phyloP scores from a whole-genome alignment of 257 asterid genomes.

The Coffea canephora region DNA sequence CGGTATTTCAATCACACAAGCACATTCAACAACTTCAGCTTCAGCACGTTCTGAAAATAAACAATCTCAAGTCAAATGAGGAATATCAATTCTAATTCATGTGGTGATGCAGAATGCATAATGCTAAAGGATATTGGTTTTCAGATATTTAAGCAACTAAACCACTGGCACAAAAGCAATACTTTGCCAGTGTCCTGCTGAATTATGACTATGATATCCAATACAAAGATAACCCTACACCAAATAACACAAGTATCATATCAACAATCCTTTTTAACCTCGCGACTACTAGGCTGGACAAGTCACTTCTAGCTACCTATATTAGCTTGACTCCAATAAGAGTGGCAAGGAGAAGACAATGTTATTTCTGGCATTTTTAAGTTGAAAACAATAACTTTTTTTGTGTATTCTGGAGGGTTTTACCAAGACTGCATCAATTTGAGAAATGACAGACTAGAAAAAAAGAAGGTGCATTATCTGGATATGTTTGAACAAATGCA shows the following conservation, averaged over 20 bases:
- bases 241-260: not conserved
- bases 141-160: too few species aligned
- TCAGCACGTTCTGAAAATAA: constrained; percentile 59
- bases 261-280: not conserved
- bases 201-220: not conserved
- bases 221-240: not conserved
- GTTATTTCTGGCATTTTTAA: not conserved
- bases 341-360: not conserved
- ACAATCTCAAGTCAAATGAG: constrained; percentile 19
- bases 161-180: not conserved
- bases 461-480: not conserved
- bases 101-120: not conserved
- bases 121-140: too few species aligned
- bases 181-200: not conserved
- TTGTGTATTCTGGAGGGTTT: not conserved
- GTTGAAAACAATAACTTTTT: not conserved
- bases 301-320: not conserved
- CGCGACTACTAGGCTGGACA: not conserved
- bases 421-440: not conserved
- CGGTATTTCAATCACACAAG: constrained; percentile 78
- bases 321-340: not conserved
- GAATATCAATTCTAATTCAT: not conserved
- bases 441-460: not conserved
- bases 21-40: constrained; percentile 77
- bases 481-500: not conserved